Percentiles rank a stretch among this genome's conserved stretches.
phyloP scores from a whole-genome alignment of 2,329 filamentous ascomycete species.

The Pseudogymnoascus sp. region DNA sequence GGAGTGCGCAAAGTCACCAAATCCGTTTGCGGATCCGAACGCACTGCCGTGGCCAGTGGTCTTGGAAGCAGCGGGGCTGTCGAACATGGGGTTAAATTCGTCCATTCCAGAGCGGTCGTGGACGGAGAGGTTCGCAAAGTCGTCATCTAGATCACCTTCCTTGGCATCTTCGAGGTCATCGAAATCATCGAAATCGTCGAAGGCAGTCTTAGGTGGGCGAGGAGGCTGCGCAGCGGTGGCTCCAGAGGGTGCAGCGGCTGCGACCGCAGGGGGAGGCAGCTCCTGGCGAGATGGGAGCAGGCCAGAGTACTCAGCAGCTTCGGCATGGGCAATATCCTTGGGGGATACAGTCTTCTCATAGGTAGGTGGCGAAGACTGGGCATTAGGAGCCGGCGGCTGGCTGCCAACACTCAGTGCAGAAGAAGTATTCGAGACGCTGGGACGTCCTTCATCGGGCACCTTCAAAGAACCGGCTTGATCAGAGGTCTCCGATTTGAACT shows the following conservation, averaged over 20 bases:
- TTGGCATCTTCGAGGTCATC: slow-evolving; percentile 78
- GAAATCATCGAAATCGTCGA: slow-evolving; percentile 73
- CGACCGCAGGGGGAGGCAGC: slow-evolving; percentile 31
- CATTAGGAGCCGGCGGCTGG: slow-evolving; percentile 43
- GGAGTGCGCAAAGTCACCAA: slow-evolving; percentile 43
- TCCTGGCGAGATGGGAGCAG: slow-evolving; percentile 48
- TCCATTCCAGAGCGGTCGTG: slow-evolving; percentile 56
- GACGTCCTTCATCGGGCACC: neutral
- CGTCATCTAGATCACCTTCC: slow-evolving; percentile 70
- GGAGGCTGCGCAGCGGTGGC: slow-evolving; percentile 26
- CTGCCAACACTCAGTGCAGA: slow-evolving; percentile 17
- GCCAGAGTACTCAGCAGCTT: slow-evolving; percentile 43
- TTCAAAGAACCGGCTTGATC: slow-evolving; percentile 17
- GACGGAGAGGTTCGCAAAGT: slow-evolving; percentile 64
- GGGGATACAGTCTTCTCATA: slow-evolving; percentile 40
- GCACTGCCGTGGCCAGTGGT: slow-evolving; percentile 22
- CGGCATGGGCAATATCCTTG: slow-evolving; percentile 40
- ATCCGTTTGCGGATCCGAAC: slow-evolving; percentile 24
- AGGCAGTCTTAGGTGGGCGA: slow-evolving; percentile 43
- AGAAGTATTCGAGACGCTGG: neutral
- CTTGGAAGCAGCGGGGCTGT: slow-evolving; percentile 43
- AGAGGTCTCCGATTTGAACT: slow-evolving; percentile 23
- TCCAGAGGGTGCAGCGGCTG: slow-evolving; percentile 17
- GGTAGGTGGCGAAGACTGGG: slow-evolving; percentile 50
- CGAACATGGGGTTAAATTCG: slow-evolving; percentile 77